These are phyloP conservation scores for Taphrina populina DNA, from an alignment of 1,139 yeast species.

Conservation along the genomic window DNA sequence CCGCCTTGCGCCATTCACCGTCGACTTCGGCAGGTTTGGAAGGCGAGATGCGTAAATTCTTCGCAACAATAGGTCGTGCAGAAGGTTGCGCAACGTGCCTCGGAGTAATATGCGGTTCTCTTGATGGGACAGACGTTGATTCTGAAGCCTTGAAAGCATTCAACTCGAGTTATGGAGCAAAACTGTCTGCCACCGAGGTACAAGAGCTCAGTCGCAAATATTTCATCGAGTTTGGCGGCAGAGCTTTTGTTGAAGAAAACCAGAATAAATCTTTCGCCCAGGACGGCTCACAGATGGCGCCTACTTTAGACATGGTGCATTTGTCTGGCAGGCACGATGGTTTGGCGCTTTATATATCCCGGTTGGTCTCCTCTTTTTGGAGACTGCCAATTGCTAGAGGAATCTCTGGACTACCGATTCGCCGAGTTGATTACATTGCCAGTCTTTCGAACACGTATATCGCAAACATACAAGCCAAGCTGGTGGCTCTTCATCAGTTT, in stretches of 20 bases:
- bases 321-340: slow-evolving; percentile 92
- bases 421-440: slow-evolving; percentile 14
- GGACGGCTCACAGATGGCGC: slow-evolving; percentile 27
- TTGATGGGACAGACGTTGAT: slow-evolving; percentile 47
- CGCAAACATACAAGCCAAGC: slow-evolving; percentile 24
- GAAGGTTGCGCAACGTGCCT: slow-evolving; percentile 88
- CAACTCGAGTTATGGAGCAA: slow-evolving; percentile 5
- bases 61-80: slow-evolving; percentile 58
- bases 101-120: slow-evolving; percentile 61
- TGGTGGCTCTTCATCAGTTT: slow-evolving; percentile 43
- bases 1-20: slow-evolving; percentile 34
- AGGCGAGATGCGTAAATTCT: slow-evolving; percentile 48
- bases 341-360: slow-evolving; percentile 71
- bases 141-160: slow-evolving; percentile 21
- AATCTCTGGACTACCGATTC: slow-evolving; percentile 38
- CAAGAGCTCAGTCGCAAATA: slow-evolving; percentile 54
- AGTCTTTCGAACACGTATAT: slow-evolving; percentile 20
- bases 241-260: slow-evolving; percentile 45
- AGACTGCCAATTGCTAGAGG: slow-evolving; percentile 62
- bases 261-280: slow-evolving; percentile 38
- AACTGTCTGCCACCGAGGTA: slow-evolving; percentile 31
- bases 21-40: slow-evolving; percentile 34
- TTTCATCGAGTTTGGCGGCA: slow-evolving; percentile 56
- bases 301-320: slow-evolving; percentile 64
- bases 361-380: slow-evolving; percentile 82